Evolutionary conservation across 2,329 filamentous ascomycete species (phyloP), one percentile per base, ranked within the genome.

Genomic region (Malbranchea zuffiana): DNA sequence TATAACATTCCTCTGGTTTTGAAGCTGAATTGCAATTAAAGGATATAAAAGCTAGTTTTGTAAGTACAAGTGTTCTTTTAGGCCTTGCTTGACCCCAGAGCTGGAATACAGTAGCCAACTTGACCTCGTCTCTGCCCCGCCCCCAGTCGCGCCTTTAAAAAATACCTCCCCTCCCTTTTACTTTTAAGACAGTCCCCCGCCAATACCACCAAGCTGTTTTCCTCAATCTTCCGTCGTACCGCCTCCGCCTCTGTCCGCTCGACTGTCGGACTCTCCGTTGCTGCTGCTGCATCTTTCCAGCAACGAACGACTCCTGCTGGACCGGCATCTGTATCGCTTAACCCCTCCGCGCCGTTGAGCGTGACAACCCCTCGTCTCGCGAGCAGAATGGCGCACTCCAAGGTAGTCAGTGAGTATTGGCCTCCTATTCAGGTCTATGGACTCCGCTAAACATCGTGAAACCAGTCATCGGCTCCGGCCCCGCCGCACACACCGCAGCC

Each of bases 401-500:
- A 88, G 65, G 80, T 95, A 54, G 82, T 95, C 57, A 85, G 80
- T 83, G 72, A 58, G 78, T 81, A 34, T 32, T 20, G 23, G 7
- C 7, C 7, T 7, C n/a, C n/a, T n/a, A 12, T 10, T 19, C 23
- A 25, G 25, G 13, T 15, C 17, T 6, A 11, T 28, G 12, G n/a
- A 33, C 27, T 12, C n/a, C 35, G 25, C 8, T n/a, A 7, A 17
- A 13, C 6, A 20, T 13, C 1, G 18, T 24, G 20, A n/a, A 25
- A 43, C 44, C 40, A 78, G 74, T 86, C 56, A 81, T 84, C 66
- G 87, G 90, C 69, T 98, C 90, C 45, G 90, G 90, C 69, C 90
- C 90, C 46, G 90, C 87, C 51, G 90, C 87, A 64, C 90, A 98
- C 68, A 98, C 90, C 31, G 90, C 90, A 44, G 90, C 90, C 61